Base-by-base conservation (phyloP, 441 rosid genomes). In the Pelargonium hybrid region DNA sequence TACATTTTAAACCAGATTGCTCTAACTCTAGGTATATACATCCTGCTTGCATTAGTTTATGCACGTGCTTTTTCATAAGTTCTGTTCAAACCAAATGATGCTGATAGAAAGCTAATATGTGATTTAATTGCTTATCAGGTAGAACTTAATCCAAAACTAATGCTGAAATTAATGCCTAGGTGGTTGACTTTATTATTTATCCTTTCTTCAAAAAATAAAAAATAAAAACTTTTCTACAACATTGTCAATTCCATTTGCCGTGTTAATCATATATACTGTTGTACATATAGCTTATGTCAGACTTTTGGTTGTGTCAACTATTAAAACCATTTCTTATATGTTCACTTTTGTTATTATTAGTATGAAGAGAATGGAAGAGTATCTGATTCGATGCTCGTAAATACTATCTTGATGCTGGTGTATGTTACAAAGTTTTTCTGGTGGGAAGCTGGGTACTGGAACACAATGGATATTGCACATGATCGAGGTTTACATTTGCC, bases 391-490 rank as follows among this genome's bases (percentile, higher is more conserved):
- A 90, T 94, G 93, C 84, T 92, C 71, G 97, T 94, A 66, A 94
- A 90, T 83, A 94, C 98, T 48, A 80, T 85, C 80, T 74, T 94
- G 84, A 90, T 87, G 97, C 80, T 92, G 79, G 86, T 88, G 62
- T 94, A 92, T 76, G 90, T 92, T 71, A 86, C 98, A 59, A 94
- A 90, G 70, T 94, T 94, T 79, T 94, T 90, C 78, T 92, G 96
- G 96, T 94, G 98, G 98, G 98, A 94, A 86, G 92, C 93, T 78
- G 98, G 98, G 67, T 94, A 91, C 75, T 91, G 94, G 98, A 92
- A 78, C 86, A 89, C 97, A 67, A 94, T 94, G 98, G 98, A 94
- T 72, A 92, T 94, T 57, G 98, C 98, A 23, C 98, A 94, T 68
- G 98, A 94, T 80, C 87, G 97, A 90, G 98, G 98, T 94, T 74